Percentiles rank a stretch among this genome's conserved stretches.
phyloP scores from a whole-genome alignment of 805 yeast genomes.

The Candida sithepensis region DNA sequence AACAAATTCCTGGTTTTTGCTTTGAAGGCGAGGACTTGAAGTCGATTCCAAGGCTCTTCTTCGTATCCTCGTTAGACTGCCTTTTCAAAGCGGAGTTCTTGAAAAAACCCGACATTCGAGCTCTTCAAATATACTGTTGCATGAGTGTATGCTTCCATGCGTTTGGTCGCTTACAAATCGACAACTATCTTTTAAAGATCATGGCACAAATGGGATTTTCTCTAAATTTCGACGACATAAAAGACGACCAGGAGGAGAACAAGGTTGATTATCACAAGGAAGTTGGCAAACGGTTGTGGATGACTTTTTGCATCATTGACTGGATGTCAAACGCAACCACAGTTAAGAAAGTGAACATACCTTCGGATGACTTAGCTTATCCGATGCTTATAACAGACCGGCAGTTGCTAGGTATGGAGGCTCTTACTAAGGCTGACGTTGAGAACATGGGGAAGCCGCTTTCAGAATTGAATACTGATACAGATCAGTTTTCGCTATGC shows the following conservation, averaged over 20 bases:
- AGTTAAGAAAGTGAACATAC: background rate
- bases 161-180: slow-evolving; percentile 2
- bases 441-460: background rate
- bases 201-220: background rate
- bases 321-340: slow-evolving; percentile 1
- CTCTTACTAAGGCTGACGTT: background rate
- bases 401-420: background rate
- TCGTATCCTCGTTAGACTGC: slow-evolving; percentile 7
- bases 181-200: slow-evolving; percentile 2
- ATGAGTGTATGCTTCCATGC: slow-evolving; percentile 10
- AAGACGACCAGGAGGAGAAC: background rate
- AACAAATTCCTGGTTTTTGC: background rate
- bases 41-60: slow-evolving; percentile 2
- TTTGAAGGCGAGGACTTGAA: slow-evolving; percentile 1
- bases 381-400: background rate
- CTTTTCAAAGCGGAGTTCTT: slow-evolving; percentile 8
- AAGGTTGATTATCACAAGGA: slow-evolving; percentile 2
- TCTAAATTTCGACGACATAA: background rate
- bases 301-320: slow-evolving; percentile 8
- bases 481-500: background rate
- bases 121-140: slow-evolving; percentile 6
- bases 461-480: background rate
- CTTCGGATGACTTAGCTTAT: background rate
- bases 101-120: slow-evolving; percentile 5
- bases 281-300: slow-evolving; percentile 5